A percentile compares a stretch with the other conserved stretches of the same genome.
These are phyloP conservation scores for Mycena citricolor DNA, from an alignment of 1,284 basidiomycete species.

Conservation along the genomic window DNA sequence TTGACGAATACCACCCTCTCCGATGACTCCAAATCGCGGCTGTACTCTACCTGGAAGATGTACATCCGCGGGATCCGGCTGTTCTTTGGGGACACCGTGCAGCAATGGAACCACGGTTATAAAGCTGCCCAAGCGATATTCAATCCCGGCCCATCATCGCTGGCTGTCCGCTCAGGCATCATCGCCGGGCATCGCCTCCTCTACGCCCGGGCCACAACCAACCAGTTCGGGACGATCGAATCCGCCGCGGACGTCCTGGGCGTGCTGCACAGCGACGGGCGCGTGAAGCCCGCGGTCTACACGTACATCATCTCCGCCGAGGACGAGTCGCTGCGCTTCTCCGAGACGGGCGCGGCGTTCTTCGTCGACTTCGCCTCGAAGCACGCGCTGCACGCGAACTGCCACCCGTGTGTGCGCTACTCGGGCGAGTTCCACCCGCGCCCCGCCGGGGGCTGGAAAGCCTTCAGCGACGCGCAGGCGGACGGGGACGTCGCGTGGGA, in stretches of 20 bases:
- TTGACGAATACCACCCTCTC: constrained; percentile 46
- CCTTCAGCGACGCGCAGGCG: constrained; percentile 50
- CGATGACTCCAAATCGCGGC: constrained; percentile 47
- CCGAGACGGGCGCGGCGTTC: constrained; percentile 77
- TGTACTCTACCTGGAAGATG: constrained; percentile 82
- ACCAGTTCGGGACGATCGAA: constrained; percentile 61
- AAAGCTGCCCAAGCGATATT: constrained; percentile 72
- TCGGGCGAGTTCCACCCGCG: constrained; percentile 79
- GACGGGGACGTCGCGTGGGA: constrained; percentile 67
- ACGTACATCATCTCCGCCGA: constrained; percentile 72
- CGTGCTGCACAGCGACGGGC: constrained; percentile 47
- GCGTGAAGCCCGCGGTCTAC: constrained; percentile 76
- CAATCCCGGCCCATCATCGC: constrained; percentile 50
- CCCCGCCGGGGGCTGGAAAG: constrained; percentile 65
- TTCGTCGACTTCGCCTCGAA: constrained; percentile 83
- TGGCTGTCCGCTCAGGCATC: constrained; percentile 65
- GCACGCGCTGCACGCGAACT: constrained; percentile 58
- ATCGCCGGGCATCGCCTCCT: constrained; percentile 70
- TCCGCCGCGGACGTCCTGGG: constrained; percentile 44
- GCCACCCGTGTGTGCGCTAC: constrained; percentile 58
- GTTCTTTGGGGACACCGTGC: constrained; percentile 59
- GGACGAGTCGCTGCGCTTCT: constrained; percentile 73
- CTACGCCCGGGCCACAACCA: constrained; percentile 66
- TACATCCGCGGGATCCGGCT: constrained; percentile 59
- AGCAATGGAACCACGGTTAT: constrained; percentile 67